A percentile compares a stretch with the other conserved stretches of the same genome.
Evolutionary conservation across 495 filamentous ascomycete genomes (phyloP).

Genomic region (Acidiella bohemica): DNA sequence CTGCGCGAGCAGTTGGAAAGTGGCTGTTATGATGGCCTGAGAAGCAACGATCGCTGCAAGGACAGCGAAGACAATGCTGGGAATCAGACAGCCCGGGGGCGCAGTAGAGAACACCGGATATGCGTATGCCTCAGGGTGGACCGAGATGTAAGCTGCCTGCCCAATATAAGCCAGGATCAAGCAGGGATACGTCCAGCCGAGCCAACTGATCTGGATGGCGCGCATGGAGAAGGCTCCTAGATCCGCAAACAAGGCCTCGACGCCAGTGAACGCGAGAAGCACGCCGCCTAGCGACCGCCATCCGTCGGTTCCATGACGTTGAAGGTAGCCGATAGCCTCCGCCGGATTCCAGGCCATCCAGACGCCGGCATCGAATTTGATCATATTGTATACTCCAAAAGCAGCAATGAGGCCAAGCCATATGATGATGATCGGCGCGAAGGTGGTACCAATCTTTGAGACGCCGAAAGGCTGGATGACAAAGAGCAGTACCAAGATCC

Average conservation of each 20-base stretch:
- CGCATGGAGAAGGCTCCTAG: constrained; percentile 49
- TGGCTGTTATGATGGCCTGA: constrained; percentile 61
- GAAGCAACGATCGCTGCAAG: constrained; percentile 58
- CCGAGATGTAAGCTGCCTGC: constrained; percentile 56
- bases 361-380: constrained; percentile 13
- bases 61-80: constrained; percentile 48
- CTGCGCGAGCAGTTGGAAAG: constrained; percentile 53
- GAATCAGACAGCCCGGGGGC: constrained; percentile 52
- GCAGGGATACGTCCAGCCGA: constrained; percentile 50
- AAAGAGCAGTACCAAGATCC: constrained; percentile 56
- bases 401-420: constrained; percentile 56
- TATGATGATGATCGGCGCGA: constrained; percentile 56
- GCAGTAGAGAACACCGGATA: constrained; percentile 58
- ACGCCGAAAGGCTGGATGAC: constrained; percentile 57
- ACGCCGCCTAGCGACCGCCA: constrained; percentile 57
- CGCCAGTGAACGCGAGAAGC: constrained; percentile 56
- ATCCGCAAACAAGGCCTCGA: constrained; percentile 64
- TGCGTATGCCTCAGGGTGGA: constrained; percentile 42
- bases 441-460: constrained; percentile 47
- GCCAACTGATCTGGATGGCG: constrained; percentile 55
- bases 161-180: constrained; percentile 57
- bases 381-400: constrained; percentile 50
- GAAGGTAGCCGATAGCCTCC: constrained; percentile 18
- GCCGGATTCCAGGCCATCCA: constrained; percentile 20
- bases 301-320: constrained; percentile 33